phyloP scores from a whole-genome alignment of 1,284 basidiomycete genomes.

The Ustilago loliicola region DNA sequence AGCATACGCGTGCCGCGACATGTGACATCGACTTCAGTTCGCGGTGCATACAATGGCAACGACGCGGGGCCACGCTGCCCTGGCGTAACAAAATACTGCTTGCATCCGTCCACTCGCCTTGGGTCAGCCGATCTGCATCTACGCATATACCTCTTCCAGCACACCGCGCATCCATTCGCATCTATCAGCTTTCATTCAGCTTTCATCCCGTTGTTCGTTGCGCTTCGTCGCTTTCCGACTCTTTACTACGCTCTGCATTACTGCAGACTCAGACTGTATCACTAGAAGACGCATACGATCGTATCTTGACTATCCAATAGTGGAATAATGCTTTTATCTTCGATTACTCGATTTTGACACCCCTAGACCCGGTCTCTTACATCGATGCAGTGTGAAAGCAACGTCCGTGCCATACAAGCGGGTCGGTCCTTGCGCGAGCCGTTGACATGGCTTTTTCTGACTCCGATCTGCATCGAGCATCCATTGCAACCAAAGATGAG shows the following conservation, averaged over 20 bases:
- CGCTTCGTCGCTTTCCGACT: not conserved
- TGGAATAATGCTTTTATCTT: slow-evolving; percentile 4
- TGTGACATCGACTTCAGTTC: slow-evolving; percentile 6
- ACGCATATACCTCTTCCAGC: slow-evolving; percentile 15
- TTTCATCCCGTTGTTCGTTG: too few relatives aligned
- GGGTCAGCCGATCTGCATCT: not conserved
- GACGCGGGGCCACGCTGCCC: not conserved
- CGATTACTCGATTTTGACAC: too few relatives aligned
- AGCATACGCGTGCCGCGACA: not conserved
- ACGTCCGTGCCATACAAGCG: slow-evolving; percentile 16
- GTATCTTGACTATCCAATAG: not conserved
- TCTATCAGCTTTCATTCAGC: slow-evolving; percentile 7
- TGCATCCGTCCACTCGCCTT: not conserved
- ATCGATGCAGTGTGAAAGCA: slow-evolving; percentile 9
- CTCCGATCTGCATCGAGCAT: not conserved
- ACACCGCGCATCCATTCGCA: slow-evolving; percentile 1
- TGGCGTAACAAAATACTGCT: not conserved
- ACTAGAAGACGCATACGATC: slow-evolving; percentile 26
- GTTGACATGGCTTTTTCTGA: slow-evolving; percentile 17
- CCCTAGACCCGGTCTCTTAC: not conserved
- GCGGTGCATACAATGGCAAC: slow-evolving; percentile 9
- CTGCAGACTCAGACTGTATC: slow-evolving; percentile 37
- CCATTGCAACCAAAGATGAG: not conserved
- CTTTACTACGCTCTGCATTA: not conserved
- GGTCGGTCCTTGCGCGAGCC: slow-evolving; percentile 14